These are phyloP conservation scores for Beauveria australis DNA, from an alignment of 2,329 filamentous ascomycete genomes.

Conservation along the genomic window DNA sequence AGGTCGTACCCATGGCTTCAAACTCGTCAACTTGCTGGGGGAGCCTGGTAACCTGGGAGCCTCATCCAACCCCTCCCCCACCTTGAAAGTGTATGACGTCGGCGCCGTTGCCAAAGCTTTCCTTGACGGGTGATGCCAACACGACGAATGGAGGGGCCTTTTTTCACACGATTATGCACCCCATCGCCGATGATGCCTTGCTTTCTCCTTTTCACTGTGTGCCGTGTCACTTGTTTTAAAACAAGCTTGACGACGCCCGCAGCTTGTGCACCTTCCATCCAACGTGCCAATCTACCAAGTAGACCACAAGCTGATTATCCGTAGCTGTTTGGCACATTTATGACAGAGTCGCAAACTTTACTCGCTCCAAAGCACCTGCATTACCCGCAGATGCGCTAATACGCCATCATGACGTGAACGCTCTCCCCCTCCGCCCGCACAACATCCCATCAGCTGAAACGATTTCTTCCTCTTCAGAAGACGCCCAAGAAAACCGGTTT, in stretches of 20 bases:
- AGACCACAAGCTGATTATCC: not conserved
- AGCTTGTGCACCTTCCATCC: not conserved
- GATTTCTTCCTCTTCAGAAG: not conserved
- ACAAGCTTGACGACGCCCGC: not conserved
- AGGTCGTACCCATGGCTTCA: too few species aligned
- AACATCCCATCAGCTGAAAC: not conserved
- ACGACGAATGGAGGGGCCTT: not conserved
- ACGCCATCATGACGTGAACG: slow-evolving; percentile 5
- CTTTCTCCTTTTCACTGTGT: not conserved
- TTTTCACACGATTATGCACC: not conserved
- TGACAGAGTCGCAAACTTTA: not conserved
- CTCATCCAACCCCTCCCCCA: not conserved
- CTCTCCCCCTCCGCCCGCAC: not conserved
- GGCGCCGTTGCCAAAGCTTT: not conserved
- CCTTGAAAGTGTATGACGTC: slow-evolving; percentile 5
- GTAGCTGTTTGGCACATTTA: not conserved
- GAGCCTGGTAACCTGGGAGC: not conserved
- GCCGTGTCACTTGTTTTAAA: too few species aligned
- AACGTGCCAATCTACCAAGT: not conserved
- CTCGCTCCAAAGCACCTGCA: not conserved
- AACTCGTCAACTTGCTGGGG: too few species aligned
- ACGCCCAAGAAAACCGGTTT: slow-evolving; percentile 4
- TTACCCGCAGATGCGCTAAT: not conserved
- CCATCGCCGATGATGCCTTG: not conserved
- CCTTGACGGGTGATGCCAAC: not conserved